Evolutionary conservation across 179 eudicot species (phyloP).

Genomic region (Gypsophila paniculata): DNA sequence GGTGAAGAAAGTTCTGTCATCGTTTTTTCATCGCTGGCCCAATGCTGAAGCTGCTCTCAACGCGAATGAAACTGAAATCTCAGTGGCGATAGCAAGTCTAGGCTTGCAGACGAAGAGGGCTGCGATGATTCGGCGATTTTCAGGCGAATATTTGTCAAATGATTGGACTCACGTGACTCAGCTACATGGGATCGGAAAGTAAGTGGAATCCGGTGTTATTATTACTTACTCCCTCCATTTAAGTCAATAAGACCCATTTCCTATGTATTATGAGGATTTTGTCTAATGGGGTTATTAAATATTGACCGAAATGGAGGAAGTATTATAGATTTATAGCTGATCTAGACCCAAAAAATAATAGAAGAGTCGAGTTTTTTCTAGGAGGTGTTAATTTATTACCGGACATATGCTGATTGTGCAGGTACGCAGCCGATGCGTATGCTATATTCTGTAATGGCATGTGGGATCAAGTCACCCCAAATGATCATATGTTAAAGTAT

Average conservation of each 20-base stretch:
- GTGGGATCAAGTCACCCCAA: slow-evolving; percentile 67
- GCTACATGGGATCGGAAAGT: slow-evolving; percentile 79
- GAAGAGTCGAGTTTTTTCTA: not conserved
- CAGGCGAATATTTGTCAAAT: slow-evolving; percentile 53
- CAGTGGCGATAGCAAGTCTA: slow-evolving; percentile 40
- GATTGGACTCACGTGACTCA: slow-evolving; percentile 76
- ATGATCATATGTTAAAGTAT: slow-evolving; percentile 62
- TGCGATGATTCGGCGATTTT: slow-evolving; percentile 48
- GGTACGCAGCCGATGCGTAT: slow-evolving; percentile 94
- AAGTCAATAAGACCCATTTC: no score
- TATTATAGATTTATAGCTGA: no score
- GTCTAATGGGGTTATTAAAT: no score
- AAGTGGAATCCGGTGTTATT: slow-evolving; percentile 21
- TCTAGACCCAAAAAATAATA: not conserved
- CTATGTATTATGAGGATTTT: no score
- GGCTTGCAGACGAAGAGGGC: slow-evolving; percentile 65
- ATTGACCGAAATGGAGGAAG: no score
- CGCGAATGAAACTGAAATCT: slow-evolving; percentile 37
- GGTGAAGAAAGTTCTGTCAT: slow-evolving; percentile 47
- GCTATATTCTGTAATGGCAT: slow-evolving; percentile 81
- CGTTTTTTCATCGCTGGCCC: slow-evolving; percentile 61
- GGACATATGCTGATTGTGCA: slow-evolving; percentile 18
- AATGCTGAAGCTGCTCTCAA: slow-evolving; percentile 57
- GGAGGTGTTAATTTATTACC: no score
- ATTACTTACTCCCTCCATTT: not conserved